Base-by-base conservation (phyloP, 345 rosid species). In the Linum tenue region DNA sequence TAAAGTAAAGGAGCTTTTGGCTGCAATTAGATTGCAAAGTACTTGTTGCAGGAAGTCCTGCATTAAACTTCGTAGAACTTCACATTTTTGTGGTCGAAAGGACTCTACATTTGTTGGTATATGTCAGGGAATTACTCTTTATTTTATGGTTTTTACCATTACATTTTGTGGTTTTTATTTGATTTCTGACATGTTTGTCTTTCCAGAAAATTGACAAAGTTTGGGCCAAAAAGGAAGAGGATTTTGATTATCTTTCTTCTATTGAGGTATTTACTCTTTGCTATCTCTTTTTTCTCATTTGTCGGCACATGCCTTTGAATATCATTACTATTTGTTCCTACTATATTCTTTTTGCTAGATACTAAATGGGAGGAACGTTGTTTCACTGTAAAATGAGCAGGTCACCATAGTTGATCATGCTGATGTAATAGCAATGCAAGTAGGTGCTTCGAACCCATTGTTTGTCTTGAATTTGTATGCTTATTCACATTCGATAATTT, bases 361-460 rank as follows among this genome's bases (percentile, higher is more conserved):
- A 62, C 22, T n/a, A 67, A 66, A 67, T 31, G 35, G 42, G 57
- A 55, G 39, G 43, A 40, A 16, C 43, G 37, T 15, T 63, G 60
- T 55, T 64, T 70, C 44, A 16, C 61, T 70, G 63, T 10, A 22
- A 51, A 60, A 37, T 55, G 63, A 68, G 60, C 87, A 92, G 98
- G 87, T 92, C 73, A 84, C 88, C 76, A 75, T 92, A 67, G 79
- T 92, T 70, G 98, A 92, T 77, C 95, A 92, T 74, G 92, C 97
- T 14, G 98, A 92, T 76, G 84, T 92, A 60, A 90, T 92, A 73
- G 78, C 91, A 58, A 80, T 87, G 94, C 97, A 92, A 97, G 98
- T 90, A 74, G 55, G 66, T 63, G 9, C 48, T 5, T 67, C 62
- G 57, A 60, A 71, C 58, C 3, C 61, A 55, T 59, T 80, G 68